Conservation (phyloP, 805 yeast species). For the Saccharomycopsis oosterbeekiorum region DNA sequence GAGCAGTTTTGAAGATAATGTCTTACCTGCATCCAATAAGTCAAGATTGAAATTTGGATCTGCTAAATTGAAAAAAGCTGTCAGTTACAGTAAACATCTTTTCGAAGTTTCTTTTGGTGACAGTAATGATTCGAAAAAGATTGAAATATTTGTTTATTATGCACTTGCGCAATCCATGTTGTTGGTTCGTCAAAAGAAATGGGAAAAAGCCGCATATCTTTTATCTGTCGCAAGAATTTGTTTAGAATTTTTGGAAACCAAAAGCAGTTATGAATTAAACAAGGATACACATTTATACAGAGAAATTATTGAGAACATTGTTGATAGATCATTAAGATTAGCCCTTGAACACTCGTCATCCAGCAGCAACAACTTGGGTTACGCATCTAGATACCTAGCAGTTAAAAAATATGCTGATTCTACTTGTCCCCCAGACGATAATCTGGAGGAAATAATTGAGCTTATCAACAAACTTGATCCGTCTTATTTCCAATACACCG, state of each 20-base stretch:
- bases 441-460: constrained; percentile 28
- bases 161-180: constrained; percentile 46
- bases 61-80: constrained; percentile 61
- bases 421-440: constrained; percentile 14
- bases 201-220: constrained; percentile 41
- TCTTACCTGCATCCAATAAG: constrained; percentile 34
- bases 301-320: constrained; percentile 45
- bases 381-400: constrained; percentile 18
- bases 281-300: constrained; percentile 30
- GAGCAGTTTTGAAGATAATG: constrained; percentile 28
- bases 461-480: constrained; percentile 31
- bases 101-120: constrained; percentile 14
- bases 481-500: constrained; percentile 19
- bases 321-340: constrained; percentile 59
- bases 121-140: not conserved
- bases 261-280: constrained; percentile 19
- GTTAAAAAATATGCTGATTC: constrained; percentile 24
- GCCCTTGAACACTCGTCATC: constrained; percentile 33
- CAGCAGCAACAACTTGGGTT: constrained; percentile 8
- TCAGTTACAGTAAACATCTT: constrained; percentile 35
- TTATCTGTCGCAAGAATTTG: constrained; percentile 54
- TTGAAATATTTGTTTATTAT: constrained; percentile 28
- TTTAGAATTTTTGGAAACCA: constrained; percentile 41
- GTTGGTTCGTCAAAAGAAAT: constrained; percentile 43
- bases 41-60: constrained; percentile 40